Percentiles rank a stretch among this genome's conserved stretches.
Evolutionary conservation across 1,139 yeast species (phyloP).

Genomic region (Debaryomyces nepalensis): DNA sequence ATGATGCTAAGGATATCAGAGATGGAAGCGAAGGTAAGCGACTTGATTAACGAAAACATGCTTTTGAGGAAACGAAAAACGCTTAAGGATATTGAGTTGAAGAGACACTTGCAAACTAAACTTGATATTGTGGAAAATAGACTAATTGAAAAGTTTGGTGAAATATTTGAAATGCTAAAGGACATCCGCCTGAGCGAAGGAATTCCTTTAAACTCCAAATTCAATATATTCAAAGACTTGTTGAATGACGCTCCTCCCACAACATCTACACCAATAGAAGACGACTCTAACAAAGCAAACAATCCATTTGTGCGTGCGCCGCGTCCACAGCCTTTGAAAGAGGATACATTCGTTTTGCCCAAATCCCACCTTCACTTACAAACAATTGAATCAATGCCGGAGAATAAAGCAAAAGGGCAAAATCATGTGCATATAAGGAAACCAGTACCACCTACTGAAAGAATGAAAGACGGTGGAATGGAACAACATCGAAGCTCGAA

Average conservation of each 20-base stretch:
- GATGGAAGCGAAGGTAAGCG: slow-evolving; percentile 53
- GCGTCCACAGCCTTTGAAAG: background rate
- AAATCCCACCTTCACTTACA: slow-evolving; percentile 8
- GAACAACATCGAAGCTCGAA: no score
- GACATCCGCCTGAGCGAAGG: slow-evolving; percentile 23
- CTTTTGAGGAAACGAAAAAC: slow-evolving; percentile 28
- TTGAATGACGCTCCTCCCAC: slow-evolving; percentile 18
- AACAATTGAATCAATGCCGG: no score
- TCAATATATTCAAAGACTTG: slow-evolving; percentile 19
- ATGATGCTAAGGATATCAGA: slow-evolving; percentile 53
- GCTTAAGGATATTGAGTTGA: slow-evolving; percentile 13
- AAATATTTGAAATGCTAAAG: slow-evolving; percentile 32
- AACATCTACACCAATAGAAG: slow-evolving; percentile 28
- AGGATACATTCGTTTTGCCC: slow-evolving; percentile 7
- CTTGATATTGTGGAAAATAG: slow-evolving; percentile 43
- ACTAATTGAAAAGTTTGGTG: slow-evolving; percentile 48
- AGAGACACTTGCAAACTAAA: slow-evolving; percentile 15
- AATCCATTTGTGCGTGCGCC: background rate
- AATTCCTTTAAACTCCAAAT: slow-evolving; percentile 22
- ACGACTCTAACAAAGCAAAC: slow-evolving; percentile 11
- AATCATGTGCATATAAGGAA: no score
- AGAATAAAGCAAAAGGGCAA: no score
- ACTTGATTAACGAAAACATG: slow-evolving; percentile 52
- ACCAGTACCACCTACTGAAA: no score
- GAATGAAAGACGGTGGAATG: no score